Evolutionary conservation across 257 asterid genomes (phyloP).

Genomic region (Fraxinus cuspidata): DNA sequence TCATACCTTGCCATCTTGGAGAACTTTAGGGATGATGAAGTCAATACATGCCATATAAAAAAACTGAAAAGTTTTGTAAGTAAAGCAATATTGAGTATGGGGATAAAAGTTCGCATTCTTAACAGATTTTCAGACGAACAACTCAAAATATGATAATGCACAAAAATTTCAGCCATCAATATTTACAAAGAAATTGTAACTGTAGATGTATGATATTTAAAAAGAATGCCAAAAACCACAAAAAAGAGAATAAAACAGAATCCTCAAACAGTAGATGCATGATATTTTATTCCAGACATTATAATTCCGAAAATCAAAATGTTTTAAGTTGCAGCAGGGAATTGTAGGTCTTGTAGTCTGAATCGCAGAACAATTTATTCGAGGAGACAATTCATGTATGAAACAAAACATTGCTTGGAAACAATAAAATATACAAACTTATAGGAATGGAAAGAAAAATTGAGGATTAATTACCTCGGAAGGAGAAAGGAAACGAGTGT

Average conservation of each 20-base stretch:
- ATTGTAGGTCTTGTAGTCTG: background rate
- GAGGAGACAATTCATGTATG: background rate
- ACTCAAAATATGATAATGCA: conserved; percentile 16
- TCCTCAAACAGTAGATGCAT: background rate
- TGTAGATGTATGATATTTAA: background rate
- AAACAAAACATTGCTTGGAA: background rate
- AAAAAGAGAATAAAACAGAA: background rate
- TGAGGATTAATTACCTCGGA: conserved; percentile 57
- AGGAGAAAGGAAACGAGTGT: conserved; percentile 90
- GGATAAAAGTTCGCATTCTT: conserved; percentile 10
- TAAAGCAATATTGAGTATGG: conserved; percentile 33
- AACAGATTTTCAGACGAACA: conserved; percentile 3
- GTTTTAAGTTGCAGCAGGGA: background rate
- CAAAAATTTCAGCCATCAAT: conserved; percentile 5
- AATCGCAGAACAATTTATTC: background rate
- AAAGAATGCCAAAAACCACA: background rate
- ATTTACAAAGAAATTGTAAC: background rate
- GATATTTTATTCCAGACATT: background rate
- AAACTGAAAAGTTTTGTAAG: conserved; percentile 61
- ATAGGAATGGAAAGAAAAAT: background rate
- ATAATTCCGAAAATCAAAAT: background rate
- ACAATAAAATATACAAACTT: background rate
- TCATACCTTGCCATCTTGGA: conserved; percentile 98
- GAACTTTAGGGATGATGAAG: conserved; percentile 70
- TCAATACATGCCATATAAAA: conserved; percentile 67